These are phyloP conservation scores for Rhodotorula glutinis DNA, from an alignment of 1,284 basidiomycete species.

Conservation along the genomic window DNA sequence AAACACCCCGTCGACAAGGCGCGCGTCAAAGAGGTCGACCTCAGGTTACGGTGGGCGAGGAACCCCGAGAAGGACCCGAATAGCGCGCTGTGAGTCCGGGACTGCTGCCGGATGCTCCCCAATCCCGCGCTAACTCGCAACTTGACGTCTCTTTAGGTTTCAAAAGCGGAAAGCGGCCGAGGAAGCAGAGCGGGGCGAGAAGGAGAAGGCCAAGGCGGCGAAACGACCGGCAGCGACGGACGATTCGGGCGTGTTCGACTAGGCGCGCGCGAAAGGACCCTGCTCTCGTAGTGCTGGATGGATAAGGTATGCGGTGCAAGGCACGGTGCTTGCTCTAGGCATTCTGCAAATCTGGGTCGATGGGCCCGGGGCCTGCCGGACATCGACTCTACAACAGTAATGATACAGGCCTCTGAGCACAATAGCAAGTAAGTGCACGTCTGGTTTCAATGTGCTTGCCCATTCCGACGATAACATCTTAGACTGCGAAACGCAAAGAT, in stretches of 20 bases:
- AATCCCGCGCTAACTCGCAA: neutral
- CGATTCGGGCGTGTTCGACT: slow-evolving; percentile 27
- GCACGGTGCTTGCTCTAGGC: too few relatives aligned
- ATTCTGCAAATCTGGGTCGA: too few relatives aligned
- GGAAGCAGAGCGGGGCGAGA: slow-evolving; percentile 45
- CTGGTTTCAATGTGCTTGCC: too few relatives aligned
- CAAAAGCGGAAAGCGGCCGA: slow-evolving; percentile 50
- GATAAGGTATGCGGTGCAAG: too few relatives aligned
- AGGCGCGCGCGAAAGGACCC: neutral
- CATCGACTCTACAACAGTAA: too few relatives aligned
- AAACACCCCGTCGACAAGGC: slow-evolving; percentile 66
- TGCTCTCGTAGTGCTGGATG: too few relatives aligned
- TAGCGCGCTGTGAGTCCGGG: slow-evolving; percentile 60
- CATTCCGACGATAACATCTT: too few relatives aligned
- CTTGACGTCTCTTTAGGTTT: slow-evolving; percentile 48
- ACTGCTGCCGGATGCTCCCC: too few relatives aligned
- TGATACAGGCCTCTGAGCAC: too few relatives aligned
- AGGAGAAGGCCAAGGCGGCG: slow-evolving; percentile 37
- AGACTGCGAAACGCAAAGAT: too few relatives aligned
- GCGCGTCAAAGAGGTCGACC: slow-evolving; percentile 78
- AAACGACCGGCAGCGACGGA: slow-evolving; percentile 14
- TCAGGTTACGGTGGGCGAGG: slow-evolving; percentile 75
- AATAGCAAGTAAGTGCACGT: too few relatives aligned
- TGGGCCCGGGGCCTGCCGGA: too few relatives aligned
- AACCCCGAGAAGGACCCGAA: slow-evolving; percentile 91